phyloP scores from a whole-genome alignment of 345 rosid genomes.

The Carallia brachiata region DNA sequence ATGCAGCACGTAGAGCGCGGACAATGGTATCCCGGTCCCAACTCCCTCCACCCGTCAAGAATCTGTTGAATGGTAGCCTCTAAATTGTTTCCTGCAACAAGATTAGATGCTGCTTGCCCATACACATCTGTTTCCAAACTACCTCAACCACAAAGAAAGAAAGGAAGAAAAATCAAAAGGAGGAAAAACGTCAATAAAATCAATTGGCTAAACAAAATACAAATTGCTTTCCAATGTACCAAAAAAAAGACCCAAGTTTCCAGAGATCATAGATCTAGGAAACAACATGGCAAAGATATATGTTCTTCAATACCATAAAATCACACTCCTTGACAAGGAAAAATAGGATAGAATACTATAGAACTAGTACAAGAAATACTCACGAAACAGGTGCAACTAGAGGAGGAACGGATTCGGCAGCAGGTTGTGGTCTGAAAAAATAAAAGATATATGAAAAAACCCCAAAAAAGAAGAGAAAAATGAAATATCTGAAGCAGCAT shows the following conservation, averaged over 20 bases:
- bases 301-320: neutral
- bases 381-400: constrained; percentile 14
- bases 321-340: neutral
- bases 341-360: neutral
- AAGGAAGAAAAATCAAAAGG: neutral
- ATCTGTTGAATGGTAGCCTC: constrained; percentile 26
- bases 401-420: constrained; percentile 14
- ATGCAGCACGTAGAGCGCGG: constrained; percentile 34
- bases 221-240: no score
- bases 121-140: constrained; percentile 13
- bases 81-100: constrained; percentile 26
- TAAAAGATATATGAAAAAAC: neutral
- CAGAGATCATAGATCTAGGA: neutral
- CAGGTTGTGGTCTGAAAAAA: constrained; percentile 17
- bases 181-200: no score
- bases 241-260: neutral
- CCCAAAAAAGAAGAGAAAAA: neutral
- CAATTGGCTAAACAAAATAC: no score
- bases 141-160: neutral
- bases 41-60: constrained; percentile 32
- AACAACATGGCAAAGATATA: neutral
- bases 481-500: neutral
- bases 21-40: constrained; percentile 27
- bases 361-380: constrained; percentile 14
- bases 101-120: constrained; percentile 34